phyloP scores from a whole-genome alignment of 345 rosid species.

The Euphorbia pulcherrima region DNA sequence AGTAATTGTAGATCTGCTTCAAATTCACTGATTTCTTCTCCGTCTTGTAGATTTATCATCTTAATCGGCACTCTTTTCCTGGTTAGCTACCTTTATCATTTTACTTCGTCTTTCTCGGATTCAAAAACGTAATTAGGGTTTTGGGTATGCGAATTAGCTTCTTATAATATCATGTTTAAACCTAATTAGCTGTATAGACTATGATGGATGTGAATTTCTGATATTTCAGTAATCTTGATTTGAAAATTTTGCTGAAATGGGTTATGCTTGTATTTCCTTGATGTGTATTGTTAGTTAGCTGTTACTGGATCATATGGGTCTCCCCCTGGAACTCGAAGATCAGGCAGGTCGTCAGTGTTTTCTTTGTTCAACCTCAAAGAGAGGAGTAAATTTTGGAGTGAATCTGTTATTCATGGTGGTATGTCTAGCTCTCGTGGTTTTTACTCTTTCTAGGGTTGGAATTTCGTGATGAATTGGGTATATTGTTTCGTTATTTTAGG shows the following conservation, averaged over 20 bases:
- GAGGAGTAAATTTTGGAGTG: constrained; percentile 90
- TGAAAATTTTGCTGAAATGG: not conserved
- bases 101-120: not conserved
- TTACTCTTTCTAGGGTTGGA: not conserved
- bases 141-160: not conserved
- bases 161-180: not conserved
- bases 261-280: not conserved
- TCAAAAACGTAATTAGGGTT: not conserved
- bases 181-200: not conserved
- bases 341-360: constrained; percentile 49
- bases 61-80: not conserved
- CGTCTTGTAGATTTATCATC: not conserved
- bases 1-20: not conserved
- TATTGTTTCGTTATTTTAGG: not conserved
- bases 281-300: constrained; percentile 2
- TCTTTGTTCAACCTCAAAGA: constrained; percentile 87
- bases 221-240: not conserved
- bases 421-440: constrained; percentile 3
- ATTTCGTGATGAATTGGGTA: not conserved
- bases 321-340: not conserved
- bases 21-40: not conserved
- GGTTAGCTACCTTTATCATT: constrained; percentile 2
- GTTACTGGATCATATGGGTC: constrained; percentile 10
- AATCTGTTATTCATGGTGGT: constrained; percentile 70
- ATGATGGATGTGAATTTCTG: not conserved